These are phyloP conservation scores for Phoma sp. DNA, from an alignment of 2,329 filamentous ascomycete species.

Conservation along the genomic window DNA sequence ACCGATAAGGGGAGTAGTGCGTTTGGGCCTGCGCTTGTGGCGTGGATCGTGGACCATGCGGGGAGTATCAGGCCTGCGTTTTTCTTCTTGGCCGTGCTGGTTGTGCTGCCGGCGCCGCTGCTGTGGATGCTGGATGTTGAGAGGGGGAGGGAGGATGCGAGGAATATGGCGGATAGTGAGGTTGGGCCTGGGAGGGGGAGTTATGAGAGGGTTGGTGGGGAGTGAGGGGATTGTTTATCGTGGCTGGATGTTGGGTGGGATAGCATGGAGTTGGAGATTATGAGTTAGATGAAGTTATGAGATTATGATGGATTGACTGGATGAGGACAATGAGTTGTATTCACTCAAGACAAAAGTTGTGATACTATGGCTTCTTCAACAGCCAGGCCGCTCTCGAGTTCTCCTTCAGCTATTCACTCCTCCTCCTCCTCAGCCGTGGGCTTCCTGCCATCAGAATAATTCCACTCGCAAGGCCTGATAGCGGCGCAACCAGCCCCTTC, in stretches of 20 bases:
- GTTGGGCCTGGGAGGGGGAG: conserved; percentile 18
- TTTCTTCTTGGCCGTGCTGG: conserved; percentile 80
- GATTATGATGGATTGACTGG: neutral
- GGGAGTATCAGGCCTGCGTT: conserved; percentile 67
- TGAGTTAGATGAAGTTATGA: neutral
- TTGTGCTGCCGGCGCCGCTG: conserved; percentile 78
- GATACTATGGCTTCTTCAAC: too few relatives aligned
- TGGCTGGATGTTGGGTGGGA: too few relatives aligned
- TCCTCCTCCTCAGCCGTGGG: too few relatives aligned
- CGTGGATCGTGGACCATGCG: conserved; percentile 76
- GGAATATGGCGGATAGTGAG: conserved; percentile 29
- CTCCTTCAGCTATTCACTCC: too few relatives aligned
- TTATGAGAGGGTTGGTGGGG: conserved; percentile 28
- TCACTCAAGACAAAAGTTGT: too few relatives aligned
- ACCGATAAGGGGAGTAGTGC: conserved; percentile 94
- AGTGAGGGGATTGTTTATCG: neutral
- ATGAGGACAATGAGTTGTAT: too few relatives aligned
- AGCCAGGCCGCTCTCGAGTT: too few relatives aligned
- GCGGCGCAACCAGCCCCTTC: too few relatives aligned
- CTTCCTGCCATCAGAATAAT: too few relatives aligned
- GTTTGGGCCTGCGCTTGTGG: conserved; percentile 89
- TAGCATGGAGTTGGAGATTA: too few relatives aligned
- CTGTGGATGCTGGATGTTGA: conserved; percentile 83
- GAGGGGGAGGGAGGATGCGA: conserved; percentile 47
- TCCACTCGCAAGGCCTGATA: too few relatives aligned